phyloP scores from a whole-genome alignment of 139 green algal genomes.

The Microglena sp. region DNA sequence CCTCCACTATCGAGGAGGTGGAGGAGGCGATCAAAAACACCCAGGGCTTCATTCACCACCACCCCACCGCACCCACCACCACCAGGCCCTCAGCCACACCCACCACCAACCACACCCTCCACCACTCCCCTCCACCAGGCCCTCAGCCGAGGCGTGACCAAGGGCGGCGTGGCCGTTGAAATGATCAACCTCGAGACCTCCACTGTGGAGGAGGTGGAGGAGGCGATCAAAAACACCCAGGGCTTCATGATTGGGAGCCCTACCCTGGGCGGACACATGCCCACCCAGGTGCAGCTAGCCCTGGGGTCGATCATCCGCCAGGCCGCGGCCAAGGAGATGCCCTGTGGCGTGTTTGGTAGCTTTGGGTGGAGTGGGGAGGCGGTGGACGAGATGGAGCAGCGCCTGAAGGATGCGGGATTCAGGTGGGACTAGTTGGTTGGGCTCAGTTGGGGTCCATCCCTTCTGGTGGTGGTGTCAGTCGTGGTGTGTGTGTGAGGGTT shows the following conservation, averaged over 20 bases:
- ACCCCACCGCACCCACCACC: too few relatives aligned
- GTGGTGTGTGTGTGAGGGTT: too few relatives aligned
- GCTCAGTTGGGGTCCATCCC: too few relatives aligned
- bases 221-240: constrained; percentile 37
- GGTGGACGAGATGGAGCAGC: constrained; percentile 74
- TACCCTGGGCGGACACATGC: constrained; percentile 93
- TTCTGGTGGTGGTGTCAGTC: too few relatives aligned
- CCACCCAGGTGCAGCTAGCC: constrained; percentile 76
- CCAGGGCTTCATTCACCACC: constrained; percentile 82
- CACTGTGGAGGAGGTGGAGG: constrained; percentile 54
- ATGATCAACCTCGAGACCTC: constrained; percentile 85
- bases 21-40: constrained; percentile 36
- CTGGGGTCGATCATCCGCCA: constrained; percentile 77
- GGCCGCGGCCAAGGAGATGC: constrained; percentile 42
- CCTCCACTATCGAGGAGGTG: constrained; percentile 57
- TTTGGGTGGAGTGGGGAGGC: constrained; percentile 95
- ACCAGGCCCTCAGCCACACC: not conserved
- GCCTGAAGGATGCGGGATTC: constrained; percentile 79
- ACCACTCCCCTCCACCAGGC: constrained; percentile 29
- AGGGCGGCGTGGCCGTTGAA: constrained; percentile 78
- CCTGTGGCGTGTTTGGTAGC: constrained; percentile 90
- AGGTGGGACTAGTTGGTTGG: too few relatives aligned
- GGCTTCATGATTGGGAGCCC: constrained; percentile 89
- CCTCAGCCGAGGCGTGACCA: constrained; percentile 70
- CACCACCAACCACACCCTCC: not conserved